phyloP scores from a whole-genome alignment of 805 yeast genomes.

The Spathaspora girioi region DNA sequence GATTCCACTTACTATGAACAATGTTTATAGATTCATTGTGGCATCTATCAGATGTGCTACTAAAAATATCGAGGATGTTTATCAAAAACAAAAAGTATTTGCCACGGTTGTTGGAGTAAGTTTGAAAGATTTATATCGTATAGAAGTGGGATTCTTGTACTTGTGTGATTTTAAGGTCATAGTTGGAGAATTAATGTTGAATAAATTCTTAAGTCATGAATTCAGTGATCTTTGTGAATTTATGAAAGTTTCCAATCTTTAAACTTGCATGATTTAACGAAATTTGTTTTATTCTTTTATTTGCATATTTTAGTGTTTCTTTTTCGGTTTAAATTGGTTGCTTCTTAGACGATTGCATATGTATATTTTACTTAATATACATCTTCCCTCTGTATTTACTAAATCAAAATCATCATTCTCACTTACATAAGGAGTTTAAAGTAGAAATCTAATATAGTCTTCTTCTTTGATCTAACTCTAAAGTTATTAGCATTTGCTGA shows the following conservation, averaged over 20 bases:
- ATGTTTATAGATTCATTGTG: conserved; percentile 36
- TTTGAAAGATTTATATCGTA: conserved; percentile 30
- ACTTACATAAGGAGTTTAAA: too few species aligned
- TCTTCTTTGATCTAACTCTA: too few species aligned
- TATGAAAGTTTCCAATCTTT: conserved; percentile 3
- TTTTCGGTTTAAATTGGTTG: neutral
- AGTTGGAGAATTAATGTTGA: conserved; percentile 31
- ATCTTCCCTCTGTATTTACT: too few species aligned
- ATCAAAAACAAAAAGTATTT: conserved; percentile 38
- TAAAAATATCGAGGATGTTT: conserved; percentile 38
- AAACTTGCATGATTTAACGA: neutral
- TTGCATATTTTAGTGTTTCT: neutral
- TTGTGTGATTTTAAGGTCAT: conserved; percentile 35
- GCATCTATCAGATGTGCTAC: conserved; percentile 41
- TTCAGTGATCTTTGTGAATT: conserved; percentile 29
- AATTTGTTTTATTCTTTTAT: neutral
- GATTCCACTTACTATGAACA: conserved; percentile 26
- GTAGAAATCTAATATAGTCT: too few species aligned
- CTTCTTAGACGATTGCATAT: too few species aligned
- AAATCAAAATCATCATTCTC: too few species aligned
- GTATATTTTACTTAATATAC: too few species aligned
- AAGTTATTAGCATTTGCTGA: too few species aligned
- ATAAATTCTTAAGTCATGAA: conserved; percentile 25
- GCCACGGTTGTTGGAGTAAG: conserved; percentile 43
- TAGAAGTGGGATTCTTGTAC: conserved; percentile 40